Conservation (phyloP, 768 basidiomycete species). For the Hygrophoropsis aurantiaca region DNA sequence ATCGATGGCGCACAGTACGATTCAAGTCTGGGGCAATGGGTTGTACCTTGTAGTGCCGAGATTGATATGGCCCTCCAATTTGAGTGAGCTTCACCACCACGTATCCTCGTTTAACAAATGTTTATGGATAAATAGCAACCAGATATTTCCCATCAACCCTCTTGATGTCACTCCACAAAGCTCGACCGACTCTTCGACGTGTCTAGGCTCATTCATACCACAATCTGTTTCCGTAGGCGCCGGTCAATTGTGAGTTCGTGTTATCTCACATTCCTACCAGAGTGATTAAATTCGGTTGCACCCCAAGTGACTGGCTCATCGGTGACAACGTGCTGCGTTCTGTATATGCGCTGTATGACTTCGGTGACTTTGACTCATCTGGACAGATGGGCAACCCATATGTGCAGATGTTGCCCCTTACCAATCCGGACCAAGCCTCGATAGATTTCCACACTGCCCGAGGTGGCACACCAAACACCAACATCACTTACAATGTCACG, state of each 20-base stretch:
- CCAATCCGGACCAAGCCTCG: constrained; percentile 70
- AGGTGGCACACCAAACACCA: constrained; percentile 61
- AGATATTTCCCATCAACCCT: constrained; percentile 76
- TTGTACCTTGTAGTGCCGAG: constrained; percentile 71
- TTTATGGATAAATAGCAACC: constrained; percentile 47
- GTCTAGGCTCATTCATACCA: constrained; percentile 78
- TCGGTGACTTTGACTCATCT: constrained; percentile 69
- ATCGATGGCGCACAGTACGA: constrained; percentile 65
- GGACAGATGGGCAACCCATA: constrained; percentile 75
- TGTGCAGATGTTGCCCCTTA: constrained; percentile 68
- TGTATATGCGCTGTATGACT: constrained; percentile 81
- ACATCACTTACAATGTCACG: constrained; percentile 65
- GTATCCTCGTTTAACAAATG: constrained; percentile 5
- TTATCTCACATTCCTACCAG: not conserved
- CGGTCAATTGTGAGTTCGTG: constrained; percentile 61
- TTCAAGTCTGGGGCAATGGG: constrained; percentile 56
- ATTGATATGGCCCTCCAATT: constrained; percentile 81
- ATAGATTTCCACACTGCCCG: constrained; percentile 66
- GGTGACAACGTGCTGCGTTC: constrained; percentile 85
- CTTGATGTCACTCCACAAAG: constrained; percentile 65
- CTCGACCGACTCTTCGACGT: constrained; percentile 44
- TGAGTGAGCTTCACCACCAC: constrained; percentile 45
- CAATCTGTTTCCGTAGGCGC: constrained; percentile 54
- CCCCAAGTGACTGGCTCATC: constrained; percentile 71
- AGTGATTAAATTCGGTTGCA: constrained; percentile 3